Evolutionary conservation across 1,284 basidiomycete species (phyloP).

Genomic region (Anthracocystis panici-leucophaei): DNA sequence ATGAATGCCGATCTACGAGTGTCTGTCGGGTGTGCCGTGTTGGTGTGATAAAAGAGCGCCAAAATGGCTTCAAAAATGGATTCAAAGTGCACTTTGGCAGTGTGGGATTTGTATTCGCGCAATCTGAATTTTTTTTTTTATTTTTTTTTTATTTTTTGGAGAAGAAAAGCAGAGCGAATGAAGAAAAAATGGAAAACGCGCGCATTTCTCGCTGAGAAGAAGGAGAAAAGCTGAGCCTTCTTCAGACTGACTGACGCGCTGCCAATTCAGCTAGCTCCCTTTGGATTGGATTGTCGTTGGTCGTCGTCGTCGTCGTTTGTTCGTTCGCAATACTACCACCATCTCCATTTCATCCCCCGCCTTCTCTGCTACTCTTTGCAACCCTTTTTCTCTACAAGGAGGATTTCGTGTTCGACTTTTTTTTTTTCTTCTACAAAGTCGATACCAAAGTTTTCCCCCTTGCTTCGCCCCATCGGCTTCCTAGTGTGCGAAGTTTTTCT

Average conservation of each 20-base stretch:
- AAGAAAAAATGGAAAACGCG: constrained; percentile 11
- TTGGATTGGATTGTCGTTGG: too few relatives aligned
- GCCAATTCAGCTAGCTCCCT: too few relatives aligned
- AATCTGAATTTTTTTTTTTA: constrained; percentile 1
- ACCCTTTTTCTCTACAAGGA: constrained; percentile 16
- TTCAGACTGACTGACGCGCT: constrained; percentile 2
- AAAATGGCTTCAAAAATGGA: not conserved
- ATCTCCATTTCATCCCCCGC: constrained; percentile 24
- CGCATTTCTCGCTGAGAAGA: constrained; percentile 2
- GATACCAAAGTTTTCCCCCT: constrained; percentile 42
- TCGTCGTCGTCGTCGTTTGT: constrained; percentile 7
- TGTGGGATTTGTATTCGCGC: not conserved
- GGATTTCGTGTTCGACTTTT: constrained; percentile 35
- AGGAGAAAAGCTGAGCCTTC: not conserved
- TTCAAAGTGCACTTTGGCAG: not conserved
- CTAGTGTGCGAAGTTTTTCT: constrained; percentile 48
- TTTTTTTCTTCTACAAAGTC: not conserved
- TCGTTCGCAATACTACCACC: constrained; percentile 30
- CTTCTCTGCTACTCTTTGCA: constrained; percentile 49
- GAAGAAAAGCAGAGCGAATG: constrained; percentile 4
- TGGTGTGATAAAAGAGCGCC: too few relatives aligned
- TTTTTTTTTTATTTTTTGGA: constrained; percentile 5
- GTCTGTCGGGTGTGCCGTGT: too few relatives aligned
- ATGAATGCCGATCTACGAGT: not conserved
- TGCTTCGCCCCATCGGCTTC: constrained; percentile 50